phyloP scores from a whole-genome alignment of 2,329 filamentous ascomycete genomes.

The Helicocarpus griseus region DNA sequence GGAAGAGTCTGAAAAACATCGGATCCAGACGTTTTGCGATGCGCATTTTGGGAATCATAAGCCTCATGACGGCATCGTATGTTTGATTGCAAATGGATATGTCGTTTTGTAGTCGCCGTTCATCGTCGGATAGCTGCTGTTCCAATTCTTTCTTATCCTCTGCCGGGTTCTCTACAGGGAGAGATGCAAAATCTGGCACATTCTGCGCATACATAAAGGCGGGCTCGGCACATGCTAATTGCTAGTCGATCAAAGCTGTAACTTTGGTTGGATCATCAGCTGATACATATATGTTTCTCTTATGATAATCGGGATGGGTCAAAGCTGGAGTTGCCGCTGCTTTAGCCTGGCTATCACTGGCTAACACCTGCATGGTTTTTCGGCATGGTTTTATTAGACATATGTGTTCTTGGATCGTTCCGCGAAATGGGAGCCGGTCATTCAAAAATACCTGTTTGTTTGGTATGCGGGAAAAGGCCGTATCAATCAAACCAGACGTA shows the following conservation, averaged over 20 bases:
- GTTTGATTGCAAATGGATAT: constrained; percentile 21
- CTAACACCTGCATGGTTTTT: constrained; percentile 16
- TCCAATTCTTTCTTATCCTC: constrained; percentile 12
- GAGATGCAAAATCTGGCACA: constrained; percentile 20
- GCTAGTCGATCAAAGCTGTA: constrained; percentile 27
- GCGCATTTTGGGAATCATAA: constrained; percentile 17
- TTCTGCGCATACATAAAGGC: constrained; percentile 23
- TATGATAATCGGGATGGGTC: constrained; percentile 24
- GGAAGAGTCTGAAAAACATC: constrained; percentile 23
- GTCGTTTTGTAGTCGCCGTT: constrained; percentile 17
- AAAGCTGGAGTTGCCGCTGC: constrained; percentile 14
- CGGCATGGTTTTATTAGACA: constrained; percentile 12
- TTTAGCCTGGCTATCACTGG: constrained; percentile 15
- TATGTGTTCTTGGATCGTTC: constrained; percentile 9
- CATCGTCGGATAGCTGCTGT: constrained; percentile 6
- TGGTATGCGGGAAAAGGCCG: constrained; percentile 10
- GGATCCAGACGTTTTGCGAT: constrained; percentile 19
- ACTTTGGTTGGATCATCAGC: constrained; percentile 20
- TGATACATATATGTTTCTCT: constrained; percentile 26
- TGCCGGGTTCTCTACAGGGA: constrained; percentile 12
- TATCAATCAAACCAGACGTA: constrained; percentile 11
- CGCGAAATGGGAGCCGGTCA: constrained; percentile 10
- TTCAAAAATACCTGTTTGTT: neutral
- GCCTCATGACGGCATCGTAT: constrained; percentile 20
- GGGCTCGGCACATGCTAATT: constrained; percentile 23